Evolutionary conservation across 2,329 filamentous ascomycete species (phyloP).

Genomic region (Nemania serpens): DNA sequence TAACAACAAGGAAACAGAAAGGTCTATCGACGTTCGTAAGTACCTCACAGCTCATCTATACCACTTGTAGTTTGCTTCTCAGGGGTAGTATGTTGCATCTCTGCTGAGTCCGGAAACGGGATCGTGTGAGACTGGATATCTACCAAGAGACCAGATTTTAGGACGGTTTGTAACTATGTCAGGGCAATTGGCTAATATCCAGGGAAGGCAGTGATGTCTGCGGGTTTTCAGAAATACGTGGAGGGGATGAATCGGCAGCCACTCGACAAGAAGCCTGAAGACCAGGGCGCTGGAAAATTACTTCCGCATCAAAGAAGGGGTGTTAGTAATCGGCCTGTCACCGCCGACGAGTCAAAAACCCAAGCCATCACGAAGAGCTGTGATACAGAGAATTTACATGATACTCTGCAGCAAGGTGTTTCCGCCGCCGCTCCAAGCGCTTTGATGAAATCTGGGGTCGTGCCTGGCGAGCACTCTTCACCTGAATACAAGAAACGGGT

Average conservation of each 20-base stretch:
- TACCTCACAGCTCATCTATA: background rate
- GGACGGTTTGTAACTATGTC: background rate
- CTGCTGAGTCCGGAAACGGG: no score
- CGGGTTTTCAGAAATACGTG: slow-evolving; percentile 6
- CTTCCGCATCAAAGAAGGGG: slow-evolving; percentile 16
- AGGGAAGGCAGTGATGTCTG: background rate
- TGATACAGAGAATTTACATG: background rate
- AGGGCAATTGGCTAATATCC: background rate
- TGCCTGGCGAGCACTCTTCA: background rate
- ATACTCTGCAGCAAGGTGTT: background rate
- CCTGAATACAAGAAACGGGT: background rate
- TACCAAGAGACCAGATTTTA: no score
- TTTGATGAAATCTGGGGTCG: background rate
- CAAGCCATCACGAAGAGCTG: background rate
- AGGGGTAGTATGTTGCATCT: no score
- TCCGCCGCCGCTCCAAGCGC: background rate
- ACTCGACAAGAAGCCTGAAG: slow-evolving; percentile 2
- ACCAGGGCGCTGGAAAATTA: background rate
- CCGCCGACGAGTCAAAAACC: background rate
- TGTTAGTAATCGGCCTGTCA: background rate
- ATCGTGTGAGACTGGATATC: no score
- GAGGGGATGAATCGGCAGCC: slow-evolving; percentile 15
- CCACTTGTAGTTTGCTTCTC: background rate
- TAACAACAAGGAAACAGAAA: background rate
- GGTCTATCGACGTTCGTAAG: background rate